Conservation (phyloP, 1,284 basidiomycete genomes). For the Hortiboletus rubellus region DNA sequence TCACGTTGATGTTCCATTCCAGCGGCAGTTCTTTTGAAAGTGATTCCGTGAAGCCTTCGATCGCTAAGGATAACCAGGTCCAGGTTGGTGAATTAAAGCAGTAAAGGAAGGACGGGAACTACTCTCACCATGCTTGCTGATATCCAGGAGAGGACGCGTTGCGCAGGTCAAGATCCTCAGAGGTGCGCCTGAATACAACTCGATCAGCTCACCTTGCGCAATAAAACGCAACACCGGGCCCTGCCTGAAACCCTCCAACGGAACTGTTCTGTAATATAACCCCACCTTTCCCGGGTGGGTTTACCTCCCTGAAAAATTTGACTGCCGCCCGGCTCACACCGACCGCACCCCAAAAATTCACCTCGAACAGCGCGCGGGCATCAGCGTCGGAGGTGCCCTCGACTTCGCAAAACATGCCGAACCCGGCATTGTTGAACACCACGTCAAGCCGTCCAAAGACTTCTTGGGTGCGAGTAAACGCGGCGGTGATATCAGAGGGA, state of each 20-base stretch:
- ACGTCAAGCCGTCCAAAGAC: slow-evolving; percentile 18
- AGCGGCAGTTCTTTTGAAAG: slow-evolving; percentile 11
- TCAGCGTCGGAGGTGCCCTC: slow-evolving; percentile 10
- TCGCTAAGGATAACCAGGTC: slow-evolving; percentile 1
- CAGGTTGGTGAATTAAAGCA: background rate
- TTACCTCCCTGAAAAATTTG: slow-evolving; percentile 21
- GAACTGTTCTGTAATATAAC: slow-evolving; percentile 22
- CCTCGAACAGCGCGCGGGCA: slow-evolving; percentile 17
- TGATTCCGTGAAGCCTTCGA: slow-evolving; percentile 21
- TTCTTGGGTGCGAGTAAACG: slow-evolving; percentile 12
- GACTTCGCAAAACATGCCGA: slow-evolving; percentile 6
- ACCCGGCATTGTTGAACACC: slow-evolving; percentile 27
- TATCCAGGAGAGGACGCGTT: background rate
- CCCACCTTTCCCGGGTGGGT: slow-evolving; percentile 11
- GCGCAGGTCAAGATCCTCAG: background rate
- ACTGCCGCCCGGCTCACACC: slow-evolving; percentile 11
- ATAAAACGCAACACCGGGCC: slow-evolving; percentile 12
- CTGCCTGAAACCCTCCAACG: background rate
- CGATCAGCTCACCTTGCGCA: slow-evolving; percentile 3
- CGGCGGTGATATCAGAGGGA: slow-evolving; percentile 14
- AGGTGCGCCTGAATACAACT: background rate
- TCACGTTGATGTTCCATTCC: slow-evolving; percentile 25
- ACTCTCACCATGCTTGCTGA: slow-evolving; percentile 21
- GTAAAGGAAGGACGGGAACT: background rate
- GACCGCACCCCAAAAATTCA: slow-evolving; percentile 16